Conservation (phyloP, 129 eudicot genomes). For the Oenanthe sinensis region DNA sequence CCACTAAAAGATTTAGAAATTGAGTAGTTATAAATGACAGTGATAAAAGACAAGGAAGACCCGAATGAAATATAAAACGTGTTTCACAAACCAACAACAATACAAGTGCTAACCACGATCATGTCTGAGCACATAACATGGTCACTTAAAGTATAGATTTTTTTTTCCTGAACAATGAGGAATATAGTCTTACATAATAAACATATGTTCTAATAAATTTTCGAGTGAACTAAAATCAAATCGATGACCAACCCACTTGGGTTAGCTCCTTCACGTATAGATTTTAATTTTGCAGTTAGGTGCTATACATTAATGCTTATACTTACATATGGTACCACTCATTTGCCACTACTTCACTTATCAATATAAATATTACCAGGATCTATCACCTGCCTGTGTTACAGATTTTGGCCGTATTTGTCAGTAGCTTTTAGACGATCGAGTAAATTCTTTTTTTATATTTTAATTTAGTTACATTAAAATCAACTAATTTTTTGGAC, state of each 20-base stretch:
- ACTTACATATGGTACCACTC: not conserved
- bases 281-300: not conserved
- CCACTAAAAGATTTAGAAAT: not conserved
- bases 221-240: too few relatives aligned
- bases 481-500: too few relatives aligned
- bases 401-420: too few relatives aligned
- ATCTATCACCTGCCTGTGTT: not conserved
- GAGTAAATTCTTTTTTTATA: too few relatives aligned
- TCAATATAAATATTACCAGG: not conserved
- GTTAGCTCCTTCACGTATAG: too few relatives aligned
- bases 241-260: too few relatives aligned
- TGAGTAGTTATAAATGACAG: too few relatives aligned
- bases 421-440: too few relatives aligned
- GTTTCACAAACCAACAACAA: not conserved
- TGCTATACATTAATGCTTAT: not conserved
- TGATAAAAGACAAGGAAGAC: not conserved
- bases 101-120: constrained; percentile 3
- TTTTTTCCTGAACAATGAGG: too few relatives aligned
- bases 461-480: too few relatives aligned
- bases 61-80: not conserved
- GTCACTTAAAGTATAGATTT: not conserved
- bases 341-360: not conserved
- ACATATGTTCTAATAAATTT: too few relatives aligned
- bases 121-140: not conserved
- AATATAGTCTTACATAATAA: too few relatives aligned